Evolutionary conservation across 2,329 filamentous ascomycete genomes (phyloP).

Genomic region (Neocatenulostroma microsporum): DNA sequence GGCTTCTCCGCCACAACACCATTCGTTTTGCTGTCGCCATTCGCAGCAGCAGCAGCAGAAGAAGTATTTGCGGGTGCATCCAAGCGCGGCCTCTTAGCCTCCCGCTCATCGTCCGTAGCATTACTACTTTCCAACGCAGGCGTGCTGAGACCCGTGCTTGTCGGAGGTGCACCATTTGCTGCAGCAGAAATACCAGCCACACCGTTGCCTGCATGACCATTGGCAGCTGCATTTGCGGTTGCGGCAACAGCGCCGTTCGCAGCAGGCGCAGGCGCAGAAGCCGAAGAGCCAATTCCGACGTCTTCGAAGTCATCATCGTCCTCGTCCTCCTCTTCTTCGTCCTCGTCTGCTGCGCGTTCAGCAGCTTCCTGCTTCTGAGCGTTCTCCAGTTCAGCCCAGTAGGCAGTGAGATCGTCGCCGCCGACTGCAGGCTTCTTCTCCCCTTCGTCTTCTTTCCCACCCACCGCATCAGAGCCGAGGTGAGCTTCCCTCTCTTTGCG

Average conservation of each 20-base stretch:
- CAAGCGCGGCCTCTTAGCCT: slow-evolving; percentile 55
- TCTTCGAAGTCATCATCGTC: no score
- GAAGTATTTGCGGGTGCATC: slow-evolving; percentile 45
- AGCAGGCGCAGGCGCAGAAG: not conserved
- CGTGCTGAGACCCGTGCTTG: slow-evolving; percentile 22
- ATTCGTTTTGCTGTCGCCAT: slow-evolving; percentile 23
- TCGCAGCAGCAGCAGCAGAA: slow-evolving; percentile 13
- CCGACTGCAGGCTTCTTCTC: slow-evolving; percentile 27
- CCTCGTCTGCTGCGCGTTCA: slow-evolving; percentile 40
- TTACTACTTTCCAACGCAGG: slow-evolving; percentile 24
- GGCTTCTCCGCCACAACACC: slow-evolving; percentile 15
- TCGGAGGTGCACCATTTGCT: slow-evolving; percentile 27
- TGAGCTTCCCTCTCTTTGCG: slow-evolving; percentile 32
- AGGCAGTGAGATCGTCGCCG: slow-evolving; percentile 55
- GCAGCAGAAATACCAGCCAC: slow-evolving; percentile 31
- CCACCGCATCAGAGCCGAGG: slow-evolving; percentile 13
- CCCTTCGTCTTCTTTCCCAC: slow-evolving; percentile 9
- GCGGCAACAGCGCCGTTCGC: no score
- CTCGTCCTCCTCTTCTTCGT: slow-evolving; percentile 46
- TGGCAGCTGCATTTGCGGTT: no score
- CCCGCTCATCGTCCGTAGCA: slow-evolving; percentile 37
- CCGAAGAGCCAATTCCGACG: no score
- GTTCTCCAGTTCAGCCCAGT: slow-evolving; percentile 59
- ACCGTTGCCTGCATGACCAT: no score
- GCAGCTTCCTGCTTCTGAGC: slow-evolving; percentile 45